Evolutionary conservation across 495 filamentous ascomycete genomes (phyloP).

Genomic region (Ramalina intermedia): DNA sequence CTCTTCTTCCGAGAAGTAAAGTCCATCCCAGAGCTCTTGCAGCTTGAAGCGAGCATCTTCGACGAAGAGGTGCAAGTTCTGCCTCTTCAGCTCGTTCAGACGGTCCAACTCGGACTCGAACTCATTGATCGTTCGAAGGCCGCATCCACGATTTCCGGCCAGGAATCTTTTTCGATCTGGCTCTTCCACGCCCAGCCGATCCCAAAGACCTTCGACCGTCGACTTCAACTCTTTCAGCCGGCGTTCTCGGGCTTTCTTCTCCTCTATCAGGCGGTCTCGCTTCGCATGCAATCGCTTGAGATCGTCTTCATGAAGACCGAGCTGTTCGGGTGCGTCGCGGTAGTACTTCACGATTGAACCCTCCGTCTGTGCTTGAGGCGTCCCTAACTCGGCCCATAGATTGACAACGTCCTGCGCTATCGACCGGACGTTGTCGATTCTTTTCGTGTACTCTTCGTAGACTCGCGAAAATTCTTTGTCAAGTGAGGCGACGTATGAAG

Average conservation of each 20-base stretch:
- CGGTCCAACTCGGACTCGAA: conserved; percentile 78
- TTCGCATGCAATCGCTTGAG: conserved; percentile 53
- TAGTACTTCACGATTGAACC: conserved; percentile 72
- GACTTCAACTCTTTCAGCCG: conserved; percentile 60
- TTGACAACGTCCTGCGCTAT: conserved; percentile 75
- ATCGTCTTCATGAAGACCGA: conserved; percentile 81
- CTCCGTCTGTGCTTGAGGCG: conserved; percentile 85
- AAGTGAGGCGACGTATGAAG: conserved; percentile 70
- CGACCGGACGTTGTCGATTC: conserved; percentile 57
- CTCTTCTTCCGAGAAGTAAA: conserved; percentile 94
- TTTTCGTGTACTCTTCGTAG: conserved; percentile 84
- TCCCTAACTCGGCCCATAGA: conserved; percentile 90
- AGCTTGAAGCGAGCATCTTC: conserved; percentile 82
- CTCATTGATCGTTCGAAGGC: conserved; percentile 78
- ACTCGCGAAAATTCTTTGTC: conserved; percentile 85
- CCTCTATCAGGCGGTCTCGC: conserved; percentile 78
- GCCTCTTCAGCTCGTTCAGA: conserved; percentile 81
- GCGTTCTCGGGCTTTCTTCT: conserved; percentile 77
- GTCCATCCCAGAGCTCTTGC: conserved; percentile 83
- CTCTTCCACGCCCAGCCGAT: conserved; percentile 71
- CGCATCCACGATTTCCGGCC: conserved; percentile 56
- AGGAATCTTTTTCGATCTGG: conserved; percentile 72
- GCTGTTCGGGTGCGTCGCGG: conserved; percentile 77
- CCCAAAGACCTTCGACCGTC: conserved; percentile 74
- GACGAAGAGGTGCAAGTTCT: conserved; percentile 89